phyloP scores from a whole-genome alignment of 2,329 filamentous ascomycete genomes.

The Sclerotinia glacialis region DNA sequence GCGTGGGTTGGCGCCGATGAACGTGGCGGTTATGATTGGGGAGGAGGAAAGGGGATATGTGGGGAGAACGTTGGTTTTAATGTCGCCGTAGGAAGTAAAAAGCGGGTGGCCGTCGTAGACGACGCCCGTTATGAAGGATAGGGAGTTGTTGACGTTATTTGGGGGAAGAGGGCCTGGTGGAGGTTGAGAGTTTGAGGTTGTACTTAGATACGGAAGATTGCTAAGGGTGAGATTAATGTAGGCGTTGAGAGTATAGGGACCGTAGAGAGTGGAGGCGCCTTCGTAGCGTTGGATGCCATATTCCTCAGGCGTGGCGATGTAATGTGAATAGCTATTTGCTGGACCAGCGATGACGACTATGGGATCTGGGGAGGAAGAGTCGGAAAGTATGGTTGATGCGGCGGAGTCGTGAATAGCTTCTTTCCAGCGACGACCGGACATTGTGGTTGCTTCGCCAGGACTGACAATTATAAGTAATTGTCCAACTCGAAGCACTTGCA shows the following conservation, averaged over 20 bases:
- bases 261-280: conserved; percentile 88
- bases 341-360: conserved; percentile 84
- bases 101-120: conserved; percentile 67
- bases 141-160: conserved; percentile 70
- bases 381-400: conserved; percentile 42
- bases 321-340: conserved; percentile 84
- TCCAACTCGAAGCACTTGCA: conserved; percentile 81
- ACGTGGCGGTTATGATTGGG: conserved; percentile 58
- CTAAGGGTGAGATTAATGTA: conserved; percentile 84
- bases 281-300: conserved; percentile 87
- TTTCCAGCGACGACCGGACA: conserved; percentile 87
- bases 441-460: conserved; percentile 86
- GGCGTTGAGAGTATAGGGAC: conserved; percentile 75
- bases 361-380: conserved; percentile 49
- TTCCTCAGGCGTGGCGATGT: conserved; percentile 73
- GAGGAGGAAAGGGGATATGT: conserved; percentile 57
- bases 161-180: conserved; percentile 64
- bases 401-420: conserved; percentile 60
- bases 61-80: conserved; percentile 53
- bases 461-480: conserved; percentile 81
- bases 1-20: conserved; percentile 84
- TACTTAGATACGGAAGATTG: conserved; percentile 64
- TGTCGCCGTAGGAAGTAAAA: conserved; percentile 68
- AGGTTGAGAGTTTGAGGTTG: conserved; percentile 46
- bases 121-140: conserved; percentile 78